Evolutionary conservation across 306 rosid species (phyloP), one percentile per base, ranked within the genome.

Genomic region (Betula pendula): DNA sequence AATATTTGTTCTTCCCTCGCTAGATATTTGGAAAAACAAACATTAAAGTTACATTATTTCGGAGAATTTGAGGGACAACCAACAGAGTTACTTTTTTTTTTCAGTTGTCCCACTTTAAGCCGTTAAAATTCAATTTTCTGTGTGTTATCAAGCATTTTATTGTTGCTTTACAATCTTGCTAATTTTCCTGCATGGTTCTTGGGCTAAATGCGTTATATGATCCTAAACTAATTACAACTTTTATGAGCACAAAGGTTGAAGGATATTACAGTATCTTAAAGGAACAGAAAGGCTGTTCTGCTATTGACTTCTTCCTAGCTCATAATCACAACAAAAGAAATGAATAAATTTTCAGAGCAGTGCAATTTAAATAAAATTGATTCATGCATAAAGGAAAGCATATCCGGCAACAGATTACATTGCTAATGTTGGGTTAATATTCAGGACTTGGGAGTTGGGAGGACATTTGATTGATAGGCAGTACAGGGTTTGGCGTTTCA

Each of bases 181-280:
- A 29, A 33, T 16, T 63, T 63, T 62, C 5, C 68, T 62, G 68
- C 68, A 62, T 62, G 68, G 44, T 31, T 33, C 20, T 62, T 62
- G 68, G 29, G 19, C 22, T 62, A 8, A 31, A n/a, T 16, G 40
- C 16, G 6, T 27, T 13, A 12, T 58, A 24, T 27, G 33, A 58
- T n/a, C 8, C 58, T 52, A n/a, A 17, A n/a, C 58, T 52, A 52
- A 56, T 56, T n/a, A 24, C 35, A 56, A 52, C 20, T 22, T 56
- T 24, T 22, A 56, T 8, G 13, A 8, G 29, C 31, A 56, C 31
- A 56, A 3, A 24, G 8, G 33, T 56, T 20, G 0, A 56, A 56
- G 11, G 29, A 12, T 2, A 52, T 9, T n/a, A 55, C 11, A 22
- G 10, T 20, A 52, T 20, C 27, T 31, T n/a, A 13, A 31, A 59